Evolutionary conservation across 2,329 filamentous ascomycete species (phyloP), one percentile per base, ranked within the genome.

Genomic region (Tolypocladium ophioglossoides): DNA sequence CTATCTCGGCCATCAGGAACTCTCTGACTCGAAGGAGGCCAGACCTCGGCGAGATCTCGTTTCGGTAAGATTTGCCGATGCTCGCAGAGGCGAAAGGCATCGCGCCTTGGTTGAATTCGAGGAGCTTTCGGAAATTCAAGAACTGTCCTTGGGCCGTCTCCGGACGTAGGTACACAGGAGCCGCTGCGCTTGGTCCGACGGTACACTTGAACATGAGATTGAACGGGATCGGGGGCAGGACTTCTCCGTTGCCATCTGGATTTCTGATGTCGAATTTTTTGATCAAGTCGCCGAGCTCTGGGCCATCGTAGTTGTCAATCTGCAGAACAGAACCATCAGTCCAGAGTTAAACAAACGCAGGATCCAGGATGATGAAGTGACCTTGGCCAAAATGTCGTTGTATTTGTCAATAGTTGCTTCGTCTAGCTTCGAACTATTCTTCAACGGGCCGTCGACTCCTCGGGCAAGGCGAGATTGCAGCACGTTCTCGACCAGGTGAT

Each of bases 111-210:
- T 96, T 97, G 78, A 91, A 97, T 61, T 96, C 91, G 55, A 97
- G 85, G 49, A 99, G 84, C 77, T 96, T 96, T 63, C 87, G 83
- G 71, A 99, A 99, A 74, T 95, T 96, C 60, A 97, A 77, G 74
- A 99, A 99, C 74, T 99, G 94, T 59, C 94, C 94, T 78, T 99
- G 94, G 5, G 94, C 94, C 37, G 94, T 99, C 74, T 99, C 94
- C 44, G 94, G 94, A 54, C 91, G 83, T 55, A 96, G 78, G 71
- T 90, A 96, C 52, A 89, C 91, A 50, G 87, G 83, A 58, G 87
- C 78, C 67, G 94, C 91, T 71, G 88, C 87, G 74, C 88, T 95
- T 54, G 92, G 91, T 58, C 94, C 94, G 68, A 97, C 97, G 39
- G 88, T 79, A 44, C 92, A 96, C 72, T 91, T 86, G 79, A 97